A percentile compares a stretch with the other conserved stretches of the same genome.
Conservation (phyloP, 2,329 filamentous ascomycete species). For the Aureobasidium musti region DNA sequence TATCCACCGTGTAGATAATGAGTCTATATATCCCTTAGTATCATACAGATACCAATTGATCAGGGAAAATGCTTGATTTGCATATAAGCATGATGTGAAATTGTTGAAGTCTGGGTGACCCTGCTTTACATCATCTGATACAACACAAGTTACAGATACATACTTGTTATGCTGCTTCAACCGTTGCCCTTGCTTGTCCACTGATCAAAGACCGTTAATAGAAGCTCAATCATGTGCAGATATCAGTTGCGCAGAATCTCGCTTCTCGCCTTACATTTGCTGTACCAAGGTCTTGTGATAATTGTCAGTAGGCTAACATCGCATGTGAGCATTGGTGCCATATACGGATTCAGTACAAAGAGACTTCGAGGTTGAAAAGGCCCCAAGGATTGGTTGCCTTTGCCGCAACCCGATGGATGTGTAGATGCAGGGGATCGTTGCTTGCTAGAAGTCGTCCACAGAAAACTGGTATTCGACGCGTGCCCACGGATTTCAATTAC, state of each 20-base stretch:
- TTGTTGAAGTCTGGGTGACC: not conserved
- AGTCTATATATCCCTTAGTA: not conserved
- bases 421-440: not conserved
- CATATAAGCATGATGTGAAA: not conserved
- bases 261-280: not conserved
- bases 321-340: not conserved
- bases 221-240: not conserved
- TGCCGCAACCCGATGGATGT: no score
- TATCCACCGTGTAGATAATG: fast-evolving
- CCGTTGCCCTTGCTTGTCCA: not conserved
- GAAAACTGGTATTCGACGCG: not conserved
- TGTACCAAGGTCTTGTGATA: not conserved
- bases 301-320: not conserved
- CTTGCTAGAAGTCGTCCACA: not conserved
- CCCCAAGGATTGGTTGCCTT: no score
- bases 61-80: not conserved
- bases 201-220: not conserved
- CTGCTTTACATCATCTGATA: not conserved
- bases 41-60: no score
- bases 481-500: not conserved
- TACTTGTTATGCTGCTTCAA: not conserved
- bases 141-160: not conserved
- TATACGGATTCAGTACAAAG: not conserved
- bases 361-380: no score
- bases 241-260: not conserved